A percentile compares a stretch with the other conserved stretches of the same genome.
phyloP scores from a whole-genome alignment of 331 rosid species.

The Rhamnella rubrinervis region DNA sequence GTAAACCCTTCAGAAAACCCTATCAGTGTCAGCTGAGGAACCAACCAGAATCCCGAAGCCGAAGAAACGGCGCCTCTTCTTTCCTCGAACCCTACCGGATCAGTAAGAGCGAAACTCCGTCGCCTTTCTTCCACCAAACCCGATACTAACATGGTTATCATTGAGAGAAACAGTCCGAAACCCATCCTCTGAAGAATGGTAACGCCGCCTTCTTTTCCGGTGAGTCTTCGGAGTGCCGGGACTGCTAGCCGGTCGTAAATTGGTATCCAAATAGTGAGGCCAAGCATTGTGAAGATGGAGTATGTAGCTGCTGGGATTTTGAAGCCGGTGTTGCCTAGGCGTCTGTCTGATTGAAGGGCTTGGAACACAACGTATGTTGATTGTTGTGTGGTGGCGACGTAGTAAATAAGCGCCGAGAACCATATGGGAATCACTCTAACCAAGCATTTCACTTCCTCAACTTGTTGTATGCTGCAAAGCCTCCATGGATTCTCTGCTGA shows the following conservation, averaged over 20 bases:
- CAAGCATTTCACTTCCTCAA: conserved; percentile 80
- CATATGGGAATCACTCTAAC: conserved; percentile 73
- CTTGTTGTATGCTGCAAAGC: conserved; percentile 76
- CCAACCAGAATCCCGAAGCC: conserved; percentile 68
- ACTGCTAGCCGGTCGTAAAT: conserved; percentile 62
- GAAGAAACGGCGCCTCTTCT: conserved; percentile 75
- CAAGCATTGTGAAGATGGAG: conserved; percentile 46
- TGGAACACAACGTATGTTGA: conserved; percentile 66
- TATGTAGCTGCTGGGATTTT: conserved; percentile 75
- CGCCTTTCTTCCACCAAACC: conserved; percentile 57
- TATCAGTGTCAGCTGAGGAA: conserved; percentile 59
- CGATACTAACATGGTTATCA: conserved; percentile 52
- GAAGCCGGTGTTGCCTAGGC: conserved; percentile 42
- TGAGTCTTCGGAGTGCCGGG: conserved; percentile 49
- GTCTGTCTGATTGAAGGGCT: conserved; percentile 76
- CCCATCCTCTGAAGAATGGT: conserved; percentile 89
- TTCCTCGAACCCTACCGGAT: conserved; percentile 45
- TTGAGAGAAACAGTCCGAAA: conserved; percentile 52
- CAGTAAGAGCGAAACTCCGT: conserved; percentile 44
- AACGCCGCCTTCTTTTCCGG: conserved; percentile 61
- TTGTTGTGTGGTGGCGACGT: conserved; percentile 52
- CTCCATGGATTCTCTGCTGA: conserved; percentile 70
- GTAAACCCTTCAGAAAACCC: conserved; percentile 70
- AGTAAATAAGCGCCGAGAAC: conserved; percentile 53
- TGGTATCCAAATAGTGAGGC: conserved; percentile 62